Percentiles rank a stretch among this genome's conserved stretches.
These are phyloP conservation scores for Monosporascus cannonballus DNA, from an alignment of 2,329 filamentous ascomycete species.

Conservation along the genomic window DNA sequence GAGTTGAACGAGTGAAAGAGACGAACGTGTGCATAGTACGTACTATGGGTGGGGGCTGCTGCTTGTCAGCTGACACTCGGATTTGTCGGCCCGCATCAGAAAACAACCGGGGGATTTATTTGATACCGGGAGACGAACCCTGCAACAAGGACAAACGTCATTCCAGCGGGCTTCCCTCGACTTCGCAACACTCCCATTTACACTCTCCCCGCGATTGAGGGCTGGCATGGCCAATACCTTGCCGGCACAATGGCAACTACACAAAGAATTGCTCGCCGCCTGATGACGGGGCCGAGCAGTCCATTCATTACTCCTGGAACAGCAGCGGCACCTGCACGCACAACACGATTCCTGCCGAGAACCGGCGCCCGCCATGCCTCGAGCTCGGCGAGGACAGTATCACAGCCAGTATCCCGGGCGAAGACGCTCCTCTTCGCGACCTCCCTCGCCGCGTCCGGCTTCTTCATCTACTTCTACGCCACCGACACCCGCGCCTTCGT, in stretches of 20 bases:
- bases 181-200: constrained; percentile 1
- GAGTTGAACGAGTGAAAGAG: constrained; percentile 3
- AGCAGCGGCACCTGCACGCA: constrained; percentile 3
- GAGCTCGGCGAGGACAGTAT: constrained; percentile 14
- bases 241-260: constrained; percentile 19
- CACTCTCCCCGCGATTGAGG: constrained; percentile 21
- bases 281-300: constrained; percentile 11
- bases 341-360: constrained; percentile 6
- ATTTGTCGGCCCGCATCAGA: background rate
- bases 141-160: background rate
- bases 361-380: constrained; percentile 13
- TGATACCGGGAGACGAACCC: too few species aligned
- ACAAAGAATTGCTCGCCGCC: constrained; percentile 14
- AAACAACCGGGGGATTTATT: too few species aligned
- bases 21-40: too few species aligned
- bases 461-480: constrained; percentile 57
- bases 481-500: constrained; percentile 69
- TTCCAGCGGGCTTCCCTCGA: background rate
- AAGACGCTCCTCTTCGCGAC: constrained; percentile 35
- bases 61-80: background rate
- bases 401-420: constrained; percentile 23
- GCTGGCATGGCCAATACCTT: constrained; percentile 18
- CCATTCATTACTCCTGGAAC: constrained; percentile 10
- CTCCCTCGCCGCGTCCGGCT: constrained; percentile 34
- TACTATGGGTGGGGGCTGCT: too few species aligned